These are phyloP conservation scores for Edaphochlamys debaryana DNA, from an alignment of 139 green algal species.

Conservation along the genomic window DNA sequence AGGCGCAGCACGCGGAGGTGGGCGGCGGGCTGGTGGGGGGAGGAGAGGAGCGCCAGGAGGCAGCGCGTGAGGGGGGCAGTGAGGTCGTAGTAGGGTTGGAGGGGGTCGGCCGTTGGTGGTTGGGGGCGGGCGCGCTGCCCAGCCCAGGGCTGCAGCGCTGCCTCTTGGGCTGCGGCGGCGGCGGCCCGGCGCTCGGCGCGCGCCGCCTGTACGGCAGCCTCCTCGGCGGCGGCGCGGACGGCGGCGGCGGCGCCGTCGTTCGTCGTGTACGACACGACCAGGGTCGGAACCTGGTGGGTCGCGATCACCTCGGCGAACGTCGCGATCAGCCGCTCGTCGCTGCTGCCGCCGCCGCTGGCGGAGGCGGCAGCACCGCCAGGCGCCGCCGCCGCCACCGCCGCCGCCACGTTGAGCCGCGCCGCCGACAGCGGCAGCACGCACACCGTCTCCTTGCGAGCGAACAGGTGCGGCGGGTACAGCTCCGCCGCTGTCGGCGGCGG, in stretches of 20 bases:
- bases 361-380: no score
- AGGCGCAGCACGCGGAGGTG: background rate
- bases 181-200: background rate
- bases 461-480: constrained; percentile 15
- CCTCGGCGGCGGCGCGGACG: background rate
- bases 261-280: no score
- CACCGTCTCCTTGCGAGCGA: background rate
- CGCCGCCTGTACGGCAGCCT: no score
- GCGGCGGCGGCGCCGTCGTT: background rate
- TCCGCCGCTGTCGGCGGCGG: background rate
- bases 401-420: background rate
- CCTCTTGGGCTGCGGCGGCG: no score
- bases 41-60: background rate
- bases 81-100: constrained; percentile 1
- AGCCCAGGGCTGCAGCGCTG: no score
- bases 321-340: no score
- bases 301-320: no score
- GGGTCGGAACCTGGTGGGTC: no score
- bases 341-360: no score
- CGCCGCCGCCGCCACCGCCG: no score
- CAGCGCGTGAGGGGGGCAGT: background rate
- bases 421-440: constrained; percentile 9
- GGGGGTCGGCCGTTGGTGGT: no score
- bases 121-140: no score
- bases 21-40: background rate